A percentile compares a stretch with the other conserved stretches of the same genome.
Conservation (phyloP, 257 asterid species). For the Solanum arcanum region DNA sequence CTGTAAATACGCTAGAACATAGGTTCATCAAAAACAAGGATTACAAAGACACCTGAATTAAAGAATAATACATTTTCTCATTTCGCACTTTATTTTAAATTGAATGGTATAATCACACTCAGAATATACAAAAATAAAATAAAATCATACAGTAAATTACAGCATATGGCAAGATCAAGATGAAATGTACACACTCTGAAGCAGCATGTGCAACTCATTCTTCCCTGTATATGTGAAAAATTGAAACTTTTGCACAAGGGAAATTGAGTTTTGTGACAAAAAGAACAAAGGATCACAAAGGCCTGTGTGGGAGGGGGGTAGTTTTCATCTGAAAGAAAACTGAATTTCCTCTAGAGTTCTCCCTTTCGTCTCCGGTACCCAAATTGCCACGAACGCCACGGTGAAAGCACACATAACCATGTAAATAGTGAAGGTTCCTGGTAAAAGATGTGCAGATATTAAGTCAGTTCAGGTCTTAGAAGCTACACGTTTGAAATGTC, state of each 20-base stretch:
- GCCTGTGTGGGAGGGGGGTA: neutral
- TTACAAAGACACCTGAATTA: neutral
- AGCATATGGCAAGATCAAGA: neutral
- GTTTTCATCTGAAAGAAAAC: slow-evolving; percentile 41
- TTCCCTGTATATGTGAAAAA: neutral
- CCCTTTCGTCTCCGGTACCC: slow-evolving; percentile 87
- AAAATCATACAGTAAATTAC: neutral
- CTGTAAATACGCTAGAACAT: neutral
- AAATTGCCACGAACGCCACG: slow-evolving; percentile 38
- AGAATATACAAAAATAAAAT: neutral
- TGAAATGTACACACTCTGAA: neutral
- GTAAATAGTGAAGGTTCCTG: slow-evolving; percentile 70
- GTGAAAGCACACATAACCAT: slow-evolving; percentile 28
- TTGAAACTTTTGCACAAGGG: neutral
- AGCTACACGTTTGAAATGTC: neutral
- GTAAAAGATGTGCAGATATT: neutral
- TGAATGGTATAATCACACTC: neutral
- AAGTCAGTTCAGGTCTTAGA: neutral
- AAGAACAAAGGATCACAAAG: neutral
- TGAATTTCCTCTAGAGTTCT: slow-evolving; percentile 76
- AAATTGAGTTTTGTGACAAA: neutral
- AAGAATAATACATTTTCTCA: neutral
- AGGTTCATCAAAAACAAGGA: neutral
- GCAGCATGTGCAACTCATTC: neutral
- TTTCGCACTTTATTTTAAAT: neutral